These are phyloP conservation scores for Aureobasidium mangrovei DNA, from an alignment of 2,329 filamentous ascomycete genomes.

Conservation along the genomic window DNA sequence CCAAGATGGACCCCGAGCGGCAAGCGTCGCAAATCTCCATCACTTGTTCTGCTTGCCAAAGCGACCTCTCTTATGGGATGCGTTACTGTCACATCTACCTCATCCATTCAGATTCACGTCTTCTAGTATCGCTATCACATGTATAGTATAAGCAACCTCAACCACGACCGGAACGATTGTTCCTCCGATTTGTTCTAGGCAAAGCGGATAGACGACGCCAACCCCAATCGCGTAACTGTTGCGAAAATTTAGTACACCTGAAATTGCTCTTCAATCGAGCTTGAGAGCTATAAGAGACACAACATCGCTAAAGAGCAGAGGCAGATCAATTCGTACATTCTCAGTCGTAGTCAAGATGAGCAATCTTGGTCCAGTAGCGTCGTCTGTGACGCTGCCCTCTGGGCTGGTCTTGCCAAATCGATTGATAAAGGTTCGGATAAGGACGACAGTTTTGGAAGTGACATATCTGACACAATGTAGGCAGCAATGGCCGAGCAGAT, in stretches of 20 bases:
- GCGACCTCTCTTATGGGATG: too few species aligned
- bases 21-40: too few species aligned
- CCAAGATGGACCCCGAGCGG: too few species aligned
- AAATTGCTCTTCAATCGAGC: not conserved
- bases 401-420: conserved; percentile 28
- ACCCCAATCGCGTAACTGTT: not conserved
- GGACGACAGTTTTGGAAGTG: too few species aligned
- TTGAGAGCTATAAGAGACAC: not conserved
- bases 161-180: not conserved
- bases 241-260: not conserved
- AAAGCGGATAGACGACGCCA: not conserved
- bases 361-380: not conserved
- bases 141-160: too few species aligned
- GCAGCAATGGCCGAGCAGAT: conserved; percentile 25
- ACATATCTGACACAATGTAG: conserved; percentile 10
- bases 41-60: too few species aligned
- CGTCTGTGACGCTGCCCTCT: conserved; percentile 18
- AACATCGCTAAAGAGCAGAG: not conserved
- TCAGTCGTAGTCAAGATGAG: not conserved
- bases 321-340: not conserved
- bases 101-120: too few species aligned
- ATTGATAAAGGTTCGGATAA: not conserved
- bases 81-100: too few species aligned
- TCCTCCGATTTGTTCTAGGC: not conserved
- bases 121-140: too few species aligned